These are phyloP conservation scores for Laetiporus sulphureus DNA, from an alignment of 1,284 basidiomycete genomes.

Conservation along the genomic window DNA sequence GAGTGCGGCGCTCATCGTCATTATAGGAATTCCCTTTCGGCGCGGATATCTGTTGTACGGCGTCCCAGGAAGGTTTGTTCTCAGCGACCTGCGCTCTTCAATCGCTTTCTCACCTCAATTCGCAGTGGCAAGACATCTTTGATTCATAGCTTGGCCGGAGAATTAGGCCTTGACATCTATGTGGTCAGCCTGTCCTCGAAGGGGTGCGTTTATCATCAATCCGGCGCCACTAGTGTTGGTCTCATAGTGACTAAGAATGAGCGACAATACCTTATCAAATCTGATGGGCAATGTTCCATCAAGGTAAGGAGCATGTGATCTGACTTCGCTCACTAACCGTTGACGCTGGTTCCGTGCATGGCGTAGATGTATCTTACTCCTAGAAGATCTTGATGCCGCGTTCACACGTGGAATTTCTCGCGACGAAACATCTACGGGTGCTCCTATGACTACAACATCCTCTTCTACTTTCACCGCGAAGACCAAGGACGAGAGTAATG, in stretches of 20 bases:
- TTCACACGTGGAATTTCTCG: constrained; percentile 80
- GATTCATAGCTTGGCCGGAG: constrained; percentile 81
- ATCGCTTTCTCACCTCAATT: constrained; percentile 9
- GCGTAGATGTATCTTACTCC: constrained; percentile 75
- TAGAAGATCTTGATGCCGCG: constrained; percentile 84
- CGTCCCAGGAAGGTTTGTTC: constrained; percentile 68
- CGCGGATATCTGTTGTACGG: constrained; percentile 81
- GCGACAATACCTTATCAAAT: constrained; percentile 76
- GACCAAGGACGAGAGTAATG: constrained; percentile 41
- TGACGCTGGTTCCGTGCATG: constrained; percentile 11
- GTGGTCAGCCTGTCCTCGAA: constrained; percentile 80
- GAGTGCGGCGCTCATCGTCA: too few relatives aligned
- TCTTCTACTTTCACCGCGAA: constrained; percentile 33
- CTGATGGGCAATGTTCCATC: constrained; percentile 81
- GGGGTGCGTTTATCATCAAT: constrained; percentile 44
- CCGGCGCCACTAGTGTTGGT: not conserved
- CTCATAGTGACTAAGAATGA: constrained; percentile 50
- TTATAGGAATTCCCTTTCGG: constrained; percentile 75
- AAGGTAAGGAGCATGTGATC: too few relatives aligned
- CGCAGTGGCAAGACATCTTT: constrained; percentile 75
- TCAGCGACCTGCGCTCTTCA: constrained; percentile 11
- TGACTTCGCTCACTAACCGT: constrained; percentile 11
- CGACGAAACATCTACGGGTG: constrained; percentile 69
- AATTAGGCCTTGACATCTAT: constrained; percentile 84
- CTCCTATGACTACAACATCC: constrained; percentile 42